phyloP scores from a whole-genome alignment of 1,284 basidiomycete genomes.

The Melampsora americana region DNA sequence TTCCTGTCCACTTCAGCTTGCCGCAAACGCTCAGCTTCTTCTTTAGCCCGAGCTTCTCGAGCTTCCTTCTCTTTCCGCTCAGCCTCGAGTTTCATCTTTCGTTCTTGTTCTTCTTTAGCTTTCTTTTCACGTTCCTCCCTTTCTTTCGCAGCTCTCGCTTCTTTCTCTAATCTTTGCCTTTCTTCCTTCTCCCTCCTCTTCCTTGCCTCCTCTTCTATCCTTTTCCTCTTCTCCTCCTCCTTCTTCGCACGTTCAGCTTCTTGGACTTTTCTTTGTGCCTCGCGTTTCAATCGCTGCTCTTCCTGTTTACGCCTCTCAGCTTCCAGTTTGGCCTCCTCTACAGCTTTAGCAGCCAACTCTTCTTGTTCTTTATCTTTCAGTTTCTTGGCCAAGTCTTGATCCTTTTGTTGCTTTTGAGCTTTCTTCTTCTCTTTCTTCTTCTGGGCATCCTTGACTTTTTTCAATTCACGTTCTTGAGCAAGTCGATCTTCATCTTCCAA shows the following conservation, averaged over 20 bases:
- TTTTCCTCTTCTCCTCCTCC: constrained; percentile 58
- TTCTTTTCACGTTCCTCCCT: constrained; percentile 67
- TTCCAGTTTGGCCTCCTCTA: constrained; percentile 55
- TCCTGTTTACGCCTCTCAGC: constrained; percentile 64
- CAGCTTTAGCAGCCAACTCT: constrained; percentile 71
- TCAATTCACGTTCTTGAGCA: constrained; percentile 77
- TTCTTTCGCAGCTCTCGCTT: constrained; percentile 54
- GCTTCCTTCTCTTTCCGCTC: constrained; percentile 67
- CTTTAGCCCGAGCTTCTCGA: constrained; percentile 55
- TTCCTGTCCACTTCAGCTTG: constrained; percentile 44
- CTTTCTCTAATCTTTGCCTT: constrained; percentile 62
- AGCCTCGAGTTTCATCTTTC: constrained; percentile 48
- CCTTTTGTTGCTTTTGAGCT: constrained; percentile 80
- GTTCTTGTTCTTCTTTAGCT: constrained; percentile 49
- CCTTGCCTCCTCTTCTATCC: constrained; percentile 60
- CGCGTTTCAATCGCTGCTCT: constrained; percentile 68
- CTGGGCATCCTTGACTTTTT: constrained; percentile 92
- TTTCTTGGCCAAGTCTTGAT: constrained; percentile 75
- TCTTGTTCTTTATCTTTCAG: constrained; percentile 73
- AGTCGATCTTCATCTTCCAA: constrained; percentile 82
- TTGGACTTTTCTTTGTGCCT: constrained; percentile 68
- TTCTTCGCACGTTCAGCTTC: constrained; percentile 68
- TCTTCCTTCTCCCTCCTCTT: constrained; percentile 68
- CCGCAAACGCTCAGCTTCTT: constrained; percentile 45
- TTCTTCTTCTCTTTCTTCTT: constrained; percentile 98